phyloP scores from a whole-genome alignment of 164 flowering plant genomes.

The Chimonanthus salicifolius region DNA sequence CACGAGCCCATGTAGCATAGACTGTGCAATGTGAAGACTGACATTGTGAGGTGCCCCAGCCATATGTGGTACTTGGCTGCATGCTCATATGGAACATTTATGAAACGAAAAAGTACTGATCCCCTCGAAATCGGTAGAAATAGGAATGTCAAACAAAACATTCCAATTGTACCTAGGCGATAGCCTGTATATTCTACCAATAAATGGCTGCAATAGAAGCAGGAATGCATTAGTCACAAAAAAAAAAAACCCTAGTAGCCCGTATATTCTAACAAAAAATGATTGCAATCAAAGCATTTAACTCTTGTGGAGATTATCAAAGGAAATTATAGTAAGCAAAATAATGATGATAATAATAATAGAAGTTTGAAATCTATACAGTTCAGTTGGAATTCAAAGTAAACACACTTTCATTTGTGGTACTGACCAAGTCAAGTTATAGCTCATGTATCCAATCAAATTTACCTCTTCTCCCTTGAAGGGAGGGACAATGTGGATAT shows the following conservation, averaged over 20 bases:
- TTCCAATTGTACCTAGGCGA: slow-evolving; percentile 63
- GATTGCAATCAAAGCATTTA: slow-evolving; percentile 26
- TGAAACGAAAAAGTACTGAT: slow-evolving; percentile 67
- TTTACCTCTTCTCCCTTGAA: slow-evolving; percentile 27
- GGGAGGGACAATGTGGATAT: slow-evolving; percentile 15
- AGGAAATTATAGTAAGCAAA: not conserved
- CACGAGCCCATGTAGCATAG: slow-evolving; percentile 51
- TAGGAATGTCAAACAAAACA: slow-evolving; percentile 67
- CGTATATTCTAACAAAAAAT: slow-evolving; percentile 37
- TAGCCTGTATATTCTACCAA: slow-evolving; percentile 53
- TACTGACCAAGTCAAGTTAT: not conserved
- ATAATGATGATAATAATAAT: not conserved
- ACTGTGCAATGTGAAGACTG: slow-evolving; percentile 74
- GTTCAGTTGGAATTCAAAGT: too few relatives aligned
- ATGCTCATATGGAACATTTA: slow-evolving; percentile 92
- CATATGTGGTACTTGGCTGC: slow-evolving; percentile 90
- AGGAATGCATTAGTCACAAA: too few relatives aligned
- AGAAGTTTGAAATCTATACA: too few relatives aligned
- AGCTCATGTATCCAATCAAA: not conserved
- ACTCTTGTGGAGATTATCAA: too few relatives aligned
- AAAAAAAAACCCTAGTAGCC: slow-evolving; percentile 23
- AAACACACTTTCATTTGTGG: not conserved
- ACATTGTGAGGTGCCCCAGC: slow-evolving; percentile 92
- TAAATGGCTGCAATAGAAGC: slow-evolving; percentile 29
- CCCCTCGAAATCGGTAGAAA: slow-evolving; percentile 88